Evolutionary conservation across 2,329 filamentous ascomycete species (phyloP).

Genomic region (Monosporascus cannonballus): DNA sequence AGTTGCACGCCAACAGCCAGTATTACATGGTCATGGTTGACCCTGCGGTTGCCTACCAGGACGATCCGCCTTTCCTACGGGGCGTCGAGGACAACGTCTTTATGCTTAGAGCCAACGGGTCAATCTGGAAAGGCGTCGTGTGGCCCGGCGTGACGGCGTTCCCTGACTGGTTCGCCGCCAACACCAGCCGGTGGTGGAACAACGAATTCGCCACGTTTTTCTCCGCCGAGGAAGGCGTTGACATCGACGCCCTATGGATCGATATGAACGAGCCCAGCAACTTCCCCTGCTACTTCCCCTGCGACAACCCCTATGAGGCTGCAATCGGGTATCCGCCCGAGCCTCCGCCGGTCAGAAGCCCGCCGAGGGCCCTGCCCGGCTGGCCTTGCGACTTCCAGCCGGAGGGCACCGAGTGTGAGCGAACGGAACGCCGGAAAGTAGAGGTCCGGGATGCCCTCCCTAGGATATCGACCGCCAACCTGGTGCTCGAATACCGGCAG

Average conservation of each 20-base stretch:
- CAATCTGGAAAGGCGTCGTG: constrained; percentile 57
- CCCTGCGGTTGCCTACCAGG: constrained; percentile 50
- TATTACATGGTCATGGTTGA: constrained; percentile 77
- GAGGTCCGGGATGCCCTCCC: constrained; percentile 22
- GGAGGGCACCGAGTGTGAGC: constrained; percentile 30
- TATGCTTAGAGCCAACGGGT: constrained; percentile 47
- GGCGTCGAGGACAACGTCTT: constrained; percentile 40
- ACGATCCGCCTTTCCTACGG: constrained; percentile 36
- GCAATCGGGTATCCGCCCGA: constrained; percentile 48
- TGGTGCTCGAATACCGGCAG: constrained; percentile 13
- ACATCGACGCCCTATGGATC: constrained; percentile 75
- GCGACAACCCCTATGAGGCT: constrained; percentile 37
- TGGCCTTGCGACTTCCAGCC: constrained; percentile 66
- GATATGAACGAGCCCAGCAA: constrained; percentile 56
- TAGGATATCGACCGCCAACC: constrained; percentile 15
- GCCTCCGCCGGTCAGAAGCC: constrained; percentile 55
- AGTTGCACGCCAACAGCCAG: constrained; percentile 61
- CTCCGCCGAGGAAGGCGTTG: constrained; percentile 53
- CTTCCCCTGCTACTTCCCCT: constrained; percentile 49
- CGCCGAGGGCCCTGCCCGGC: constrained; percentile 60
- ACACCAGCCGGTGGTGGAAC: constrained; percentile 63
- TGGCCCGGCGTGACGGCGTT: constrained; percentile 71
- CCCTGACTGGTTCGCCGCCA: constrained; percentile 70
- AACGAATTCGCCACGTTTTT: constrained; percentile 63
- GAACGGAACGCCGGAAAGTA: constrained; percentile 14